Conservation (phyloP, 805 yeast genomes). For the Torulaspora delbrueckii region DNA sequence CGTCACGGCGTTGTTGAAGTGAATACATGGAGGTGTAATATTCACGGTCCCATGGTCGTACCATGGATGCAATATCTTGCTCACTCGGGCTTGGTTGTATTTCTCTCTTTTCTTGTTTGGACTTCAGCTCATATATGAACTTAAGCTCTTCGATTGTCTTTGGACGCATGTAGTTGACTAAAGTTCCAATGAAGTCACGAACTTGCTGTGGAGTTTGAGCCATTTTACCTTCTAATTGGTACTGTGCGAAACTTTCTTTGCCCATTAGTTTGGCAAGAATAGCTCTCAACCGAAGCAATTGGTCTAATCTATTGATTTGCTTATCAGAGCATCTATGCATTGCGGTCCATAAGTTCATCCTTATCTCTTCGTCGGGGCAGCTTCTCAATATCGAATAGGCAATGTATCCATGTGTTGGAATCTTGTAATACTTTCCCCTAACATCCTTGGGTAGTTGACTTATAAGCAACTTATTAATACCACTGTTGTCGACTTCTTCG, state of each 20-base stretch:
- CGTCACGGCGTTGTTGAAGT: constrained; percentile 30
- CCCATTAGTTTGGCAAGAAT: constrained; percentile 71
- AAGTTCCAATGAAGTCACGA: constrained; percentile 54
- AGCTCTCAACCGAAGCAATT: constrained; percentile 60
- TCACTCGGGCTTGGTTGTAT: constrained; percentile 25
- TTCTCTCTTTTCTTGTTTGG: constrained; percentile 20
- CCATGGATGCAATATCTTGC: constrained; percentile 41
- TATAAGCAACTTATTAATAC: constrained; percentile 19
- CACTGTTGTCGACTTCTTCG: constrained; percentile 20
- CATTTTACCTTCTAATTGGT: constrained; percentile 86
- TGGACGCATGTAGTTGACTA: constrained; percentile 48
- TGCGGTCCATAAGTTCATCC: constrained; percentile 70
- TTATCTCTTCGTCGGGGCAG: constrained; percentile 50
- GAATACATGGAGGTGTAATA: constrained; percentile 43
- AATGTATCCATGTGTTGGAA: constrained; percentile 58
- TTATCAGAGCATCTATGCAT: constrained; percentile 58
- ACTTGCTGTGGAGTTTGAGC: constrained; percentile 79
- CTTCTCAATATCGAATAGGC: constrained; percentile 61
- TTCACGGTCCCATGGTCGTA: constrained; percentile 93
- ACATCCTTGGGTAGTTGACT: constrained; percentile 34
- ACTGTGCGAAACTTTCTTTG: constrained; percentile 62
- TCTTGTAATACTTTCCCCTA: constrained; percentile 40
- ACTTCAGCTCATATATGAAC: constrained; percentile 40
- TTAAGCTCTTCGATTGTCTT: constrained; percentile 58
- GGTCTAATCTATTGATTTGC: constrained; percentile 58